Evolutionary conservation across 2,329 filamentous ascomycete genomes (phyloP).

Genomic region (Penicillium fuscoglaucum): DNA sequence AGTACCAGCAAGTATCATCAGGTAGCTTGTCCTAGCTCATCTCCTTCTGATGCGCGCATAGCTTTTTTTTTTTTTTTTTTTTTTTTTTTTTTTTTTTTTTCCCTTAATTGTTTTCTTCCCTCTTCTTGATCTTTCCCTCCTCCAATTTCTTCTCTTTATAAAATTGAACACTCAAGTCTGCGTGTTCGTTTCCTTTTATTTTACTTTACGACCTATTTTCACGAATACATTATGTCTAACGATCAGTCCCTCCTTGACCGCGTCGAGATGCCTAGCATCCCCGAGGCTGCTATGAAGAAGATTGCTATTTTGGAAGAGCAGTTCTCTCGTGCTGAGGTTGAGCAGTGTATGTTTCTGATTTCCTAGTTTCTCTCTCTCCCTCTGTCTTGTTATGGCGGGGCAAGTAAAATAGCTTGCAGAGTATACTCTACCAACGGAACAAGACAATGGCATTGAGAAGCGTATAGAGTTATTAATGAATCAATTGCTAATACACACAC

Average conservation of each 20-base stretch:
- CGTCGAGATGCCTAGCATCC: conserved; percentile 35
- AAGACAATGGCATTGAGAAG: neutral
- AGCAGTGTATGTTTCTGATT: conserved; percentile 66
- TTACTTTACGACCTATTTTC: conserved; percentile 1
- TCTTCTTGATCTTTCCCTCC: conserved; percentile 3
- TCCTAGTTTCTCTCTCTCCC: neutral
- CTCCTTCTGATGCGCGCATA: conserved; percentile 19
- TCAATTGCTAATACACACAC: conserved; percentile 4
- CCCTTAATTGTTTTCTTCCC: conserved; percentile 9
- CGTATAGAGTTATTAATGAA: neutral
- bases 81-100: no score
- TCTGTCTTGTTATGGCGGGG: neutral
- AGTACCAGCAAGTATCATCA: conserved; percentile 13
- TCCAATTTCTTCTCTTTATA: neutral
- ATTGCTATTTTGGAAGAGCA: conserved; percentile 78
- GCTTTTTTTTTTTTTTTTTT: conserved; percentile 19
- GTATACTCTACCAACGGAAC: neutral
- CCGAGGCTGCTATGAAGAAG: conserved; percentile 56
- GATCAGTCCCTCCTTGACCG: conserved; percentile 38
- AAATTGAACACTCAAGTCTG: neutral
- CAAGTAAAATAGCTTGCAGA: neutral
- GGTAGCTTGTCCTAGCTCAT: conserved; percentile 12
- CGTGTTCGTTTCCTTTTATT: conserved; percentile 6
- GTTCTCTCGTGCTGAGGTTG: conserved; percentile 78
- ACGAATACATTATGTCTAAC: conserved; percentile 22